Evolutionary conservation across 768 basidiomycete genomes (phyloP), one percentile per base, ranked within the genome.

Genomic region (Boletus rubescentipes): DNA sequence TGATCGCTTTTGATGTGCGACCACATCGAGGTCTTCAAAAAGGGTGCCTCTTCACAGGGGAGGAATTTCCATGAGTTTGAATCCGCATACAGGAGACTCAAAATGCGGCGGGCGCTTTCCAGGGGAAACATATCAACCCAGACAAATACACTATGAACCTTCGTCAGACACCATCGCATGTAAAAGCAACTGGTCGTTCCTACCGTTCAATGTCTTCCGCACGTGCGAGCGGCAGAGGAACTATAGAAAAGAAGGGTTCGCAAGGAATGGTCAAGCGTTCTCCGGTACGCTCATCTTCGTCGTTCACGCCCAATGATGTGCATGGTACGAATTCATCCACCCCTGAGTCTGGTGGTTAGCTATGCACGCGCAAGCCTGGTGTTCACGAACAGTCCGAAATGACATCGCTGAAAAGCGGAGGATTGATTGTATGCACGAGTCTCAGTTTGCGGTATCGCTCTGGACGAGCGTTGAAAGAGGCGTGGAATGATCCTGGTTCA

Each of bases 101-200:
- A 57, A 23, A 75, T 54, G 29, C 73, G 71, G 60, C 80, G 78
- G 14, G 74, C 72, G 9, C 79, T 84, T 61, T 76, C 74, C 21
- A 86, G 64, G 5, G 83, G 81, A 43, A 81, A 73, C 51, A 74
- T 73, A 26, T 75, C 73, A 15, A 84, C 59, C 83, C 83, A 85
- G 23, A 71, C 65, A 21, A 70, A 64, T 37, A 83, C 64, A 30
- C 83, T 84, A 47, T 23, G 20, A 9, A 45, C 15, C 20, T 37
- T 32, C 3, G 29, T 58, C 35, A 61, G 47, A 52, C 15, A 34
- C 38, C n/a, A 39, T 16, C 9, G 18, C 40, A 8, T 6, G 23
- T 45, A 20, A 31, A 46, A 30, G 55, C 1, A 10, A 30, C 14
- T 31, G 21, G 18, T 31, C 30, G n/a, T 26, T 51, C 72, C 39